Evolutionary conservation across 129 eudicot species (phyloP).

Genomic region (Dittrichia graveolens): DNA sequence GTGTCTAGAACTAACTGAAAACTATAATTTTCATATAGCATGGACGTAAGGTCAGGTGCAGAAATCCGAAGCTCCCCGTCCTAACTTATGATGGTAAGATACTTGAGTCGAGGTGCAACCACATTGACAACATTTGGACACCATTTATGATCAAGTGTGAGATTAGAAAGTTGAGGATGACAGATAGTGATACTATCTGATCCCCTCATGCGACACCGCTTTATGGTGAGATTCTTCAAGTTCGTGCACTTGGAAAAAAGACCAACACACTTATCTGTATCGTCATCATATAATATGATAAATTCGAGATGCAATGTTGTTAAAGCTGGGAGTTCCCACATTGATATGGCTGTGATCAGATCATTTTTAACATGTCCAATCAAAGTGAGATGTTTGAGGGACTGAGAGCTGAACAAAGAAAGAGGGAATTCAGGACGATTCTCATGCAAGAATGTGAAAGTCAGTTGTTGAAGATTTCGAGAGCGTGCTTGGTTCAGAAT

Average conservation of each 20-base stretch:
- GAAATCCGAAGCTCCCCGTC: not conserved
- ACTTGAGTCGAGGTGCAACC: slow-evolving; percentile 27
- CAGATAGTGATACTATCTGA: not conserved
- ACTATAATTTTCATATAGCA: not conserved
- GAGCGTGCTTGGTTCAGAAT: no score
- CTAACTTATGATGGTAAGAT: slow-evolving; percentile 7
- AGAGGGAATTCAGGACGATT: no score
- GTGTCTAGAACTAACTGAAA: not conserved
- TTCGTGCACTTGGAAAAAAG: slow-evolving; percentile 10
- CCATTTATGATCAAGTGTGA: not conserved
- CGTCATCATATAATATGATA: not conserved
- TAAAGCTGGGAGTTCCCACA: not conserved
- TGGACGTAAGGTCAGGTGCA: slow-evolving; percentile 21
- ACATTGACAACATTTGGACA: not conserved
- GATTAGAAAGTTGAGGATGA: slow-evolving; percentile 3
- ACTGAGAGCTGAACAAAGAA: no score
- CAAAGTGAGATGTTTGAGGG: no score
- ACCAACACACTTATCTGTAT: not conserved
- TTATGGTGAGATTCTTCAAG: slow-evolving; percentile 27
- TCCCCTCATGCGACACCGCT: not conserved
- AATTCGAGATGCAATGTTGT: not conserved
- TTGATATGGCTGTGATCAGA: no score
- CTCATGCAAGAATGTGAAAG: no score
- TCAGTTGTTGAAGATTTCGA: no score
- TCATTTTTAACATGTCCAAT: no score